These are phyloP conservation scores for Cytospora piceae DNA, from an alignment of 2,329 filamentous ascomycete species.

Conservation along the genomic window DNA sequence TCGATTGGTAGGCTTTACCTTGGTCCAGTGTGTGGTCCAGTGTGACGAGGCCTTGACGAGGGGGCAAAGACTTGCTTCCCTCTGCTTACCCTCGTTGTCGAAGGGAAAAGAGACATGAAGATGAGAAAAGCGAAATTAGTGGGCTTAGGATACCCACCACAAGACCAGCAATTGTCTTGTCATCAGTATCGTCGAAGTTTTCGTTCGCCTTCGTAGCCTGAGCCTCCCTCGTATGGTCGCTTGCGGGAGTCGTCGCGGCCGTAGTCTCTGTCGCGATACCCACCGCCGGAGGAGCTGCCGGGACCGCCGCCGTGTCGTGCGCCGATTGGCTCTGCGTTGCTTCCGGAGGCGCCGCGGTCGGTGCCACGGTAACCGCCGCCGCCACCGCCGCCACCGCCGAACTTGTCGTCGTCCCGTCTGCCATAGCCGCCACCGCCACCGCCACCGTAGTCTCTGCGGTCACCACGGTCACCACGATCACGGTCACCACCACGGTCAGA, in stretches of 20 bases:
- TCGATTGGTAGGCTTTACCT: constrained; percentile 19
- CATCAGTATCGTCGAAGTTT: constrained; percentile 66
- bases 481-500: constrained; percentile 42
- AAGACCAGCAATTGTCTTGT: constrained; percentile 44
- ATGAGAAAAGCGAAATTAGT: constrained; percentile 33
- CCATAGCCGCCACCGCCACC: constrained; percentile 50
- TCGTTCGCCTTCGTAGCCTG: constrained; percentile 74
- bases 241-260: constrained; percentile 61
- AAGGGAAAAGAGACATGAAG: constrained; percentile 33
- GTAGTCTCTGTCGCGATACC: constrained; percentile 54
- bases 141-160: constrained; percentile 51
- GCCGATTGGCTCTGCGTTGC: constrained; percentile 31
- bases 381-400: constrained; percentile 38
- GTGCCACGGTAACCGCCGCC: constrained; percentile 44
- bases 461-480: constrained; percentile 47
- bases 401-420: constrained; percentile 29
- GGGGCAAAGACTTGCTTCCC: constrained; percentile 7
- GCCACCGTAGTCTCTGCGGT: constrained; percentile 41
- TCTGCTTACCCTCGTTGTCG: constrained; percentile 38
- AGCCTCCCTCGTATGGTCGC: constrained; percentile 75
- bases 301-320: constrained; percentile 45
- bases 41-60: constrained; percentile 1
- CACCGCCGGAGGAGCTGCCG: constrained; percentile 53
- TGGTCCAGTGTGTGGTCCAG: constrained; percentile 8
- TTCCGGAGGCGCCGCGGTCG: constrained; percentile 65